These are phyloP conservation scores for Kwoniella botswanensis DNA, from an alignment of 768 basidiomycete species.

Conservation along the genomic window DNA sequence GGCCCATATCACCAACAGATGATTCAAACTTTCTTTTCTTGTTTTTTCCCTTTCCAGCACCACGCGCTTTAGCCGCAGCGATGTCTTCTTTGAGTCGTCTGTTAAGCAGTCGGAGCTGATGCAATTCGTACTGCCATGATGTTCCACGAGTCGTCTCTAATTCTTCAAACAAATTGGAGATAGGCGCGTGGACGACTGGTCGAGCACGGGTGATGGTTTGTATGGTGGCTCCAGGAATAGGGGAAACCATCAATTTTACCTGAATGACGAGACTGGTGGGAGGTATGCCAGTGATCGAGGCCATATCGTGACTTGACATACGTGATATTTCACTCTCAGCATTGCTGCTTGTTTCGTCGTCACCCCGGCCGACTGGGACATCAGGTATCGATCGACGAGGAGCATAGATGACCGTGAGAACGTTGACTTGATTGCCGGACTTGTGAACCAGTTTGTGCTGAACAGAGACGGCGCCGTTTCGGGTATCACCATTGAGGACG, in stretches of 20 bases:
- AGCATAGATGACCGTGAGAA: constrained; percentile 57
- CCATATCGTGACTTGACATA: constrained; percentile 16
- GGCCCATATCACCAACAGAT: constrained; percentile 32
- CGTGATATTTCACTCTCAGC: constrained; percentile 17
- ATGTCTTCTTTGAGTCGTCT: constrained; percentile 69
- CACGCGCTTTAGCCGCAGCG: constrained; percentile 31
- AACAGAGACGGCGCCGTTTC: constrained; percentile 41
- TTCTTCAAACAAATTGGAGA: constrained; percentile 72
- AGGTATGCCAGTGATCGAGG: constrained; percentile 27
- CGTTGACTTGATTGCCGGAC: constrained; percentile 52
- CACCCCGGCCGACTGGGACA: not conserved
- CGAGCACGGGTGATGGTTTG: constrained; percentile 31
- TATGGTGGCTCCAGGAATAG: constrained; percentile 1
- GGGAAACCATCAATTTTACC: constrained; percentile 41
- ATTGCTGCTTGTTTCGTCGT: constrained; percentile 13
- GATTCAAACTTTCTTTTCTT: constrained; percentile 36
- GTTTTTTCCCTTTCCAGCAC: constrained; percentile 33
- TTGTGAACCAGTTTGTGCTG: constrained; percentile 54
- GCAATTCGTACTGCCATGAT: constrained; percentile 92
- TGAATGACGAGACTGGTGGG: constrained; percentile 53
- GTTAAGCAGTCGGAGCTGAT: constrained; percentile 78
- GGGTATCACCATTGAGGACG: constrained; percentile 40
- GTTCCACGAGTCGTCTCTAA: constrained; percentile 70
- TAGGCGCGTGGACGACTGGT: constrained; percentile 41
- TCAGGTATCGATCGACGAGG: constrained; percentile 19